Evolutionary conservation across 2,329 filamentous ascomycete genomes (phyloP), one percentile per base, ranked within the genome.

Genomic region (Aspergillus costaricaensis): DNA sequence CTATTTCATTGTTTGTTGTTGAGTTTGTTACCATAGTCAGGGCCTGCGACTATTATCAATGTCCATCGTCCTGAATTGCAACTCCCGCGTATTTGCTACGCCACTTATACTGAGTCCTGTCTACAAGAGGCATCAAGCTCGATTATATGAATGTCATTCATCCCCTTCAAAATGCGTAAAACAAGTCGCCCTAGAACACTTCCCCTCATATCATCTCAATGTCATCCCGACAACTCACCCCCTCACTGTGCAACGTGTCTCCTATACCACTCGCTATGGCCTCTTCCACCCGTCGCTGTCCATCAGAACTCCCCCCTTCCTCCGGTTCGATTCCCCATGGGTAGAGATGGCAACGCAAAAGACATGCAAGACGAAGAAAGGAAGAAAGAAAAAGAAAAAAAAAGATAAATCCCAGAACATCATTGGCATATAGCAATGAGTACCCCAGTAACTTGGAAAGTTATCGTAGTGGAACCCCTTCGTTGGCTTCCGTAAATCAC

Each of bases 321-420:
- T 21, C 17, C 30, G n/a, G n/a, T 21, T 5, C 52, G 32, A 17
- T 15, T n/a, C 23, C 53, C 25, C 53, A 38, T 23, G 30, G 27
- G n/a, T 32, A 43, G 19, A 47, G 32, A 58, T 44, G 39, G 56
- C 30, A 54, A 52, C 50, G 39, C 57, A 63, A 63, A 63, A 39
- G 44, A 36, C 39, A 61, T 59, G 60, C 39, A 59, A 60, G 62
- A 36, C 58, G 59, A 62, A 36, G 32, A 36, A 58, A 59, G 7
- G 36, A 55, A 59, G 63, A 58, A 60, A 63, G 38, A 59, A 60
- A 62, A 58, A 59, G 6, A 38, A 55, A 59, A 38, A 55, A 59
- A 64, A 64, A 55, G 54, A 63, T 62, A 56, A 53, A 47, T 55
- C 51, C 55, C 55, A 55, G 44, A 57, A 53, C 43, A 47, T 56